These are phyloP conservation scores for Hemisphaericaspora xylofermentans DNA, from an alignment of 1,139 yeast genomes.

Conservation along the genomic window DNA sequence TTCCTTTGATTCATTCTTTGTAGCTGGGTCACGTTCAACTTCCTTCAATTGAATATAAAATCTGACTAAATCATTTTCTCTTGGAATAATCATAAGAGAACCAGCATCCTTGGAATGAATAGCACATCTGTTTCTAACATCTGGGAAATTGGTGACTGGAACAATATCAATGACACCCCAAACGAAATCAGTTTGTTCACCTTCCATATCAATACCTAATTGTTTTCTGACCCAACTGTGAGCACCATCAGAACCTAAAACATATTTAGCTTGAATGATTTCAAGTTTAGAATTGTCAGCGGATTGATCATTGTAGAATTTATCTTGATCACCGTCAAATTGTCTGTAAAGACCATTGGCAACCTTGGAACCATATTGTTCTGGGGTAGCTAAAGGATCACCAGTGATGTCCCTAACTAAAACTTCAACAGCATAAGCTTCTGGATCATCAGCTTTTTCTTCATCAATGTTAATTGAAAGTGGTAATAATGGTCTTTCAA, in stretches of 20 bases:
- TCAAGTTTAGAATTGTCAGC: slow-evolving; percentile 10
- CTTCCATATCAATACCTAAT: slow-evolving; percentile 25
- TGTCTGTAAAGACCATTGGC: slow-evolving; percentile 30
- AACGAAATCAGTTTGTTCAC: slow-evolving; percentile 34
- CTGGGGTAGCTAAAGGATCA: slow-evolving; percentile 20
- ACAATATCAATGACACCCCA: slow-evolving; percentile 40
- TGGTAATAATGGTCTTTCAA: slow-evolving; percentile 29
- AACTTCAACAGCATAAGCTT: slow-evolving; percentile 29
- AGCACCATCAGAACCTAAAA: slow-evolving; percentile 38
- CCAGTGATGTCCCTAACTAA: slow-evolving; percentile 13
- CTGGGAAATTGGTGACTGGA: slow-evolving; percentile 37
- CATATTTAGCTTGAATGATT: slow-evolving; percentile 30
- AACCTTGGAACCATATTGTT: slow-evolving; percentile 22
- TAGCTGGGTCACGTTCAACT: slow-evolving; percentile 21
- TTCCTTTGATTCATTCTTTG: slow-evolving; percentile 7
- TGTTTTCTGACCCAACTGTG: slow-evolving; percentile 35
- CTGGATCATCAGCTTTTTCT: slow-evolving; percentile 17
- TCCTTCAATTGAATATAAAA: slow-evolving; percentile 27
- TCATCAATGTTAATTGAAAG: slow-evolving; percentile 22
- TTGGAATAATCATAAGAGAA: slow-evolving; percentile 34
- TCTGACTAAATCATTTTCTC: slow-evolving; percentile 33
- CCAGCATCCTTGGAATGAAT: slow-evolving; percentile 32
- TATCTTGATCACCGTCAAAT: slow-evolving; percentile 29
- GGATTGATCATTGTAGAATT: slow-evolving; percentile 10
- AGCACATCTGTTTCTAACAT: slow-evolving; percentile 32